These are phyloP conservation scores for Fraxinus americana DNA, from an alignment of 257 asterid genomes.

Conservation along the genomic window DNA sequence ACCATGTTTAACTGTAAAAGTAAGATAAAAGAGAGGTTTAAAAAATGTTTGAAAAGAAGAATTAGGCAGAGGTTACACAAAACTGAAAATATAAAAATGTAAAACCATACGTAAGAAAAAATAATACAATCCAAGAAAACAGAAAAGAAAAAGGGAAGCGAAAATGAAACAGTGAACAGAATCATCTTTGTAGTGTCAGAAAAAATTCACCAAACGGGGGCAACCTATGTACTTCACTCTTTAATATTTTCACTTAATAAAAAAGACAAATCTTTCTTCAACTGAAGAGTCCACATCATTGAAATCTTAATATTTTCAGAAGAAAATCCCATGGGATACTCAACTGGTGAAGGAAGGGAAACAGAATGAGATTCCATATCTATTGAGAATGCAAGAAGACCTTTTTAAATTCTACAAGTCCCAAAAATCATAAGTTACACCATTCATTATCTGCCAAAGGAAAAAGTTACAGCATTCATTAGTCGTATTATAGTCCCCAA, in stretches of 20 bases:
- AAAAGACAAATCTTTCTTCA: background rate
- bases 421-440: background rate
- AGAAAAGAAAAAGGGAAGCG: background rate
- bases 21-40: background rate
- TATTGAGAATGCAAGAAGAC: background rate
- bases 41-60: background rate
- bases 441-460: no score
- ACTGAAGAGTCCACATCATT: background rate
- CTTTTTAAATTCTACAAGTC: background rate
- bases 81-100: background rate
- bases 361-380: background rate
- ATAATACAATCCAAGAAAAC: background rate
- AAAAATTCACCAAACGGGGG: background rate
- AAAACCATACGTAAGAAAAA: background rate
- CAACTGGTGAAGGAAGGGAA: background rate
- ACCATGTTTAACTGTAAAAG: constrained; percentile 49
- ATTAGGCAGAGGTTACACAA: background rate
- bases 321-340: background rate
- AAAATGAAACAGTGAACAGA: background rate
- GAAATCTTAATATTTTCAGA: background rate
- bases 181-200: background rate
- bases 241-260: background rate
- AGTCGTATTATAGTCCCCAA: background rate
- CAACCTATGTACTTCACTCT: background rate
- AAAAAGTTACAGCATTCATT: background rate